phyloP scores from a whole-genome alignment of 441 rosid genomes.

The Populus hybrid region DNA sequence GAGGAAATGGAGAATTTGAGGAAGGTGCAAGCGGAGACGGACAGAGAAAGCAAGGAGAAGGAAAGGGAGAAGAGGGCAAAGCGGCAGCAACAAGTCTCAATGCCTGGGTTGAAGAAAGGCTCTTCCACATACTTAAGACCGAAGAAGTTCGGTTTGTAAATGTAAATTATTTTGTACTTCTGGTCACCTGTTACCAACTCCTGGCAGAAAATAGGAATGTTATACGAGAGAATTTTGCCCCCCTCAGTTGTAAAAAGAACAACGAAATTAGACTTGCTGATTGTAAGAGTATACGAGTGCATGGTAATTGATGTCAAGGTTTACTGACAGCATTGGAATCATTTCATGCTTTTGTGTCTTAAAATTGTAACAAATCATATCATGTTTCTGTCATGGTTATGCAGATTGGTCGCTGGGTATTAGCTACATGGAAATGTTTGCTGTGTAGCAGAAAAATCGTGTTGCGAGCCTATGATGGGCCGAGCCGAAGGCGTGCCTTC shows the following conservation, averaged over 20 bases:
- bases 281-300: neutral
- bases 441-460: too few species aligned
- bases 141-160: slow-evolving; percentile 72
- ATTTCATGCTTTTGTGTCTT: neutral
- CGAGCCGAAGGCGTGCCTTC: too few species aligned
- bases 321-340: neutral
- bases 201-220: neutral
- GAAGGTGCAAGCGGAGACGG: slow-evolving; percentile 65
- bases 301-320: neutral
- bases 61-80: slow-evolving; percentile 64
- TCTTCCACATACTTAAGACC: slow-evolving; percentile 62
- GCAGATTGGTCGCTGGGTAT: too few species aligned
- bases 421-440: too few species aligned
- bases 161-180: neutral
- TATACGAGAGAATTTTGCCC: neutral
- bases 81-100: slow-evolving; percentile 72
- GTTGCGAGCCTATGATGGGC: too few species aligned
- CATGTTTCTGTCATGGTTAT: too few species aligned
- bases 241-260: neutral
- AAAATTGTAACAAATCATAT: neutral
- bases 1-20: slow-evolving; percentile 91
- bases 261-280: neutral
- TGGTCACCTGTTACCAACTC: neutral
- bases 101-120: slow-evolving; percentile 62
- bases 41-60: slow-evolving; percentile 46